Evolutionary conservation across 257 asterid genomes (phyloP).

Genomic region (Lantana camara): DNA sequence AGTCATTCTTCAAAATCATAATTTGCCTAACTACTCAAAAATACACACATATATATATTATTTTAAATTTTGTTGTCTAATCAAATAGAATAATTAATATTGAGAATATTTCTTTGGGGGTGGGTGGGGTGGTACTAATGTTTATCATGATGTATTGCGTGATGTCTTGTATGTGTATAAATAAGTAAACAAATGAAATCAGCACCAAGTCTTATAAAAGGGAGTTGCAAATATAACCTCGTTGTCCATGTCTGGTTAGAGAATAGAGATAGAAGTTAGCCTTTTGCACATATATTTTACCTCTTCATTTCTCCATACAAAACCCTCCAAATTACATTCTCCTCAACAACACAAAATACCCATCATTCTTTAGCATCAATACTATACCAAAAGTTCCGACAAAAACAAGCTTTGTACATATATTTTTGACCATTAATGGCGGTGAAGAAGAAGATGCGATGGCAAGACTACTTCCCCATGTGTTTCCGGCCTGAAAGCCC

Average conservation of each 20-base stretch:
- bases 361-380: background rate
- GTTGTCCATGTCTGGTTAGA: slow-evolving; percentile 36
- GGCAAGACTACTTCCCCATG: slow-evolving; percentile 54
- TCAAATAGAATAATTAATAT: too few species aligned
- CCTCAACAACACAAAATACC: background rate
- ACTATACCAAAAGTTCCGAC: background rate
- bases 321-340: slow-evolving; percentile 20
- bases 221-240: slow-evolving; percentile 33
- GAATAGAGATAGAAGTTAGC: slow-evolving; percentile 42
- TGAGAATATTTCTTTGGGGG: too few species aligned
- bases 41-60: too few species aligned
- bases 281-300: slow-evolving; percentile 36
- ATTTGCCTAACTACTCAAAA: too few species aligned
- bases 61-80: too few species aligned
- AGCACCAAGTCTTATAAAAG: slow-evolving; percentile 40
- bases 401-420: background rate
- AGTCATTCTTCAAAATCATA: too few species aligned
- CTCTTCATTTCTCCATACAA: slow-evolving; percentile 21
- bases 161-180: background rate
- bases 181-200: background rate
- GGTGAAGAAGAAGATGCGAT: slow-evolving; percentile 51
- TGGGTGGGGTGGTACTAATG: too few species aligned
- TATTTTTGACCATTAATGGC: slow-evolving; percentile 32
- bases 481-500: slow-evolving; percentile 52
- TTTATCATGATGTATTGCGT: too few species aligned